A percentile compares a stretch with the other conserved stretches of the same genome.
These are phyloP conservation scores for Pyropia haitanensis DNA, from an alignment of 23 red algal genomes.

Conservation along the genomic window DNA sequence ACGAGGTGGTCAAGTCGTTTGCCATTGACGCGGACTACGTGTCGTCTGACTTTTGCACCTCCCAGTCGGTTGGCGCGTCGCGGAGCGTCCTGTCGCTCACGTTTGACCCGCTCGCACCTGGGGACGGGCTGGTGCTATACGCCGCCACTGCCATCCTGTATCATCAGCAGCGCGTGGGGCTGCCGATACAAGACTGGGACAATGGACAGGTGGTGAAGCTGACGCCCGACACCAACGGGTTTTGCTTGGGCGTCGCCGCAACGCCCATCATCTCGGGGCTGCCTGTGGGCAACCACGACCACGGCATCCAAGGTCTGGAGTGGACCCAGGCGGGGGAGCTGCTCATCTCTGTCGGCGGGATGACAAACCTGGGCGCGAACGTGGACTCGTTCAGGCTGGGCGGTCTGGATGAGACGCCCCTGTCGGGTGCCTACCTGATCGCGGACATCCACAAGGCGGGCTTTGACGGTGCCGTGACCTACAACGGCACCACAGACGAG, in stretches of 20 bases:
- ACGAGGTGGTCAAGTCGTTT: slow-evolving; percentile 25
- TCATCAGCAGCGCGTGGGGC: slow-evolving; percentile 17
- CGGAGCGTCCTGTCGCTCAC: slow-evolving; percentile 43
- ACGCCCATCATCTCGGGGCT: slow-evolving; percentile 42
- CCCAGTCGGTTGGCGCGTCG: slow-evolving; percentile 21
- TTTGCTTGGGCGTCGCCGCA: slow-evolving; percentile 26
- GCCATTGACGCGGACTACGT: slow-evolving; percentile 25
- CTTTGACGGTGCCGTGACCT: slow-evolving; percentile 35
- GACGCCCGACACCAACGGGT: slow-evolving; percentile 15
- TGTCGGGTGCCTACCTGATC: slow-evolving; percentile 25
- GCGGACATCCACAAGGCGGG: slow-evolving; percentile 17
- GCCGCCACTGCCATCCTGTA: slow-evolving; percentile 35
- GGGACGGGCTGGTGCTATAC: slow-evolving; percentile 15
- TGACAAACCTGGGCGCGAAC: slow-evolving; percentile 46
- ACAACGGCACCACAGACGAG: slow-evolving; percentile 22
- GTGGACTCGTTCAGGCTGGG: slow-evolving; percentile 29
- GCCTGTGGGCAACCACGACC: slow-evolving; percentile 47
- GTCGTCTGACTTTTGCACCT: slow-evolving; percentile 26
- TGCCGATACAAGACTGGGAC: slow-evolving; percentile 16
- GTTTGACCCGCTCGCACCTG: slow-evolving; percentile 24
- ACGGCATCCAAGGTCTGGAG: slow-evolving; percentile 46
- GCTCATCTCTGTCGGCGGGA: slow-evolving; percentile 36
- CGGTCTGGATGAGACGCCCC: slow-evolving; percentile 37
- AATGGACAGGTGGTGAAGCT: slow-evolving; percentile 50
- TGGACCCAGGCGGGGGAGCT: slow-evolving; percentile 26